A percentile compares a stretch with the other conserved stretches of the same genome.
Conservation (phyloP, 2,329 filamentous ascomycete genomes). For the Gnomoniopsis smithogilvyi region DNA sequence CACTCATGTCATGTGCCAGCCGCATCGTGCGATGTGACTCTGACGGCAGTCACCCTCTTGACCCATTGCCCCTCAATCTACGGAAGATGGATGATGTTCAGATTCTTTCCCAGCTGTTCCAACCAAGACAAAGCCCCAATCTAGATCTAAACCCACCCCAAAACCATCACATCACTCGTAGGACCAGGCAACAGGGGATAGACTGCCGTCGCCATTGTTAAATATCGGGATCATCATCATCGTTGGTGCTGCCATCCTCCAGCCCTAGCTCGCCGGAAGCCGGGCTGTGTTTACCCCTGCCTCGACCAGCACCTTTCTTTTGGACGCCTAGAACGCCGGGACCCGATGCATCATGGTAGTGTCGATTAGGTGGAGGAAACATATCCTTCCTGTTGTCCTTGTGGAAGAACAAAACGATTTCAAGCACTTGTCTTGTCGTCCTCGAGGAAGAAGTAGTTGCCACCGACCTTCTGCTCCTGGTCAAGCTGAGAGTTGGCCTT, state of each 20-base stretch:
- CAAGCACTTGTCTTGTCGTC: constrained; percentile 60
- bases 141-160: not conserved
- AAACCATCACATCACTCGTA: constrained; percentile 32
- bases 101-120: not conserved
- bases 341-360: constrained; percentile 36
- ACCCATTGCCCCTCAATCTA: constrained; percentile 58
- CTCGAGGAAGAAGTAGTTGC: constrained; percentile 98
- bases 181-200: constrained; percentile 67
- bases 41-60: constrained; percentile 62
- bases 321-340: constrained; percentile 51
- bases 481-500: constrained; percentile 94
- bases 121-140: not conserved
- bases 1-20: not conserved
- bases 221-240: constrained; percentile 66
- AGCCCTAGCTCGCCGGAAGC: constrained; percentile 30
- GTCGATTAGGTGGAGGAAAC: constrained; percentile 30
- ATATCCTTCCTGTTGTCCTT: constrained; percentile 28
- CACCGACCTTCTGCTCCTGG: constrained; percentile 90
- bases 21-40: constrained; percentile 11
- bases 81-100: constrained; percentile 22
- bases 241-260: constrained; percentile 50
- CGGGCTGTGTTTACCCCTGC: constrained; percentile 23
- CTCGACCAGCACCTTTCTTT: constrained; percentile 31
- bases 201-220: constrained; percentile 56
- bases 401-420: constrained; percentile 48